These are phyloP conservation scores for Fusarium coffeatum DNA, from an alignment of 2,329 filamentous ascomycete species.

Conservation along the genomic window DNA sequence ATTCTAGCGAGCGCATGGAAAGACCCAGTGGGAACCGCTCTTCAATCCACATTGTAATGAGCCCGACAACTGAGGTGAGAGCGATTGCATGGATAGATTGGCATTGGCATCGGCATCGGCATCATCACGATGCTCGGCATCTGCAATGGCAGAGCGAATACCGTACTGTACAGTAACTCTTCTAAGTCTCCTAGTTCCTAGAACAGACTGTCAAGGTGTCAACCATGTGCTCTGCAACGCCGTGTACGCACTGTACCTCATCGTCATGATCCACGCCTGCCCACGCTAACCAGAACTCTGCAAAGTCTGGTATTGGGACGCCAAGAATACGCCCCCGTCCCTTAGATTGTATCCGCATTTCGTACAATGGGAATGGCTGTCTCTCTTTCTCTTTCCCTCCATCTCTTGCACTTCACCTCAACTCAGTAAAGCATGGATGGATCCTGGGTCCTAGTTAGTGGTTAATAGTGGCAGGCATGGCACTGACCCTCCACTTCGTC, in stretches of 20 bases:
- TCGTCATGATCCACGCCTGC: constrained; percentile 23
- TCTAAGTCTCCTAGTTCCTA: constrained; percentile 8
- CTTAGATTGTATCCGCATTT: constrained; percentile 5
- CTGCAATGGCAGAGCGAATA: not conserved
- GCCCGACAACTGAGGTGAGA: not conserved
- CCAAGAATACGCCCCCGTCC: constrained; percentile 28
- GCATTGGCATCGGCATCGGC: not conserved
- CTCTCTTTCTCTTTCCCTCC: not conserved
- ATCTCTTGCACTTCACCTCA: not conserved
- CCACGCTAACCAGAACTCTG: not conserved
- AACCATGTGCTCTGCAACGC: constrained; percentile 17
- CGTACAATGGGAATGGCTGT: not conserved
- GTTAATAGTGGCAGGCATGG: constrained; percentile 14
- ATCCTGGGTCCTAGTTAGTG: constrained; percentile 1
- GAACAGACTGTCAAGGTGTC: constrained; percentile 1
- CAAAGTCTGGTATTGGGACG: constrained; percentile 5
- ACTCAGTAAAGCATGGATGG: not conserved
- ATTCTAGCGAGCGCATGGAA: constrained; percentile 3
- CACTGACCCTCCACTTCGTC: constrained; percentile 34
- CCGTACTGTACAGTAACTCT: not conserved
- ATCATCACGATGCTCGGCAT: constrained; percentile 12
- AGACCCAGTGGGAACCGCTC: constrained; percentile 29
- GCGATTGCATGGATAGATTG: not conserved
- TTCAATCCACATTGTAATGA: constrained; percentile 16
- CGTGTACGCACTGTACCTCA: constrained; percentile 27